Percentiles rank a stretch among this genome's conserved stretches.
Conservation (phyloP, 2,329 filamentous ascomycete genomes). For the Pyrenophora seminiperda region DNA sequence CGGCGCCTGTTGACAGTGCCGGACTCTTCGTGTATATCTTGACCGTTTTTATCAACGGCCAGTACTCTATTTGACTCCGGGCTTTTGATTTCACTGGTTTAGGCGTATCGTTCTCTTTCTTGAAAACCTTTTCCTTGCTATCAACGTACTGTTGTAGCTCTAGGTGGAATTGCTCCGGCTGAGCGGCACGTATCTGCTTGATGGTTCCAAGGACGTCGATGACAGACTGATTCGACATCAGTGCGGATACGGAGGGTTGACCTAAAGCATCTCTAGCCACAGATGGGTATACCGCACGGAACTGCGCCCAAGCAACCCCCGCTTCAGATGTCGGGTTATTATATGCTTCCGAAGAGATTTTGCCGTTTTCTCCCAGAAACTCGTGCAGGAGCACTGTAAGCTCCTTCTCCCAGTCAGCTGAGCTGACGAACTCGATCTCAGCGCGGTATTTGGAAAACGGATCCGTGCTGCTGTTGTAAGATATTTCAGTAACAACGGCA, state of each 20-base stretch:
- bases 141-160: slow-evolving; percentile 60
- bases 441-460: slow-evolving; percentile 55
- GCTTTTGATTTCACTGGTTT: slow-evolving; percentile 33
- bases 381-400: slow-evolving; percentile 57
- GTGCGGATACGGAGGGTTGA: slow-evolving; percentile 44
- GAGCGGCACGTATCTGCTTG: slow-evolving; percentile 47
- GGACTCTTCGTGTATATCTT: slow-evolving; percentile 58
- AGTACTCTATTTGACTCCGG: slow-evolving; percentile 47
- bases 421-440: slow-evolving; percentile 63
- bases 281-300: slow-evolving; percentile 56
- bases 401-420: slow-evolving; percentile 60
- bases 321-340: slow-evolving; percentile 56
- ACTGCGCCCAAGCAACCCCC: slow-evolving; percentile 57
- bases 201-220: slow-evolving; percentile 55
- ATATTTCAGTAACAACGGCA: slow-evolving; percentile 65
- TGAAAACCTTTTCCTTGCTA: slow-evolving; percentile 57
- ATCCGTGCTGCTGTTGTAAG: slow-evolving; percentile 57
- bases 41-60: slow-evolving; percentile 62
- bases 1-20: slow-evolving; percentile 59
- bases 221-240: slow-evolving; percentile 53
- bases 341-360: slow-evolving; percentile 43
- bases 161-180: slow-evolving; percentile 52
- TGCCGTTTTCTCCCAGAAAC: slow-evolving; percentile 51
- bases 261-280: slow-evolving; percentile 50
- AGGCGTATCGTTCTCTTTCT: slow-evolving; percentile 35